Evolutionary conservation across 2,329 filamentous ascomycete species (phyloP).

Genomic region (Stachybotrys chlorohalonatus): DNA sequence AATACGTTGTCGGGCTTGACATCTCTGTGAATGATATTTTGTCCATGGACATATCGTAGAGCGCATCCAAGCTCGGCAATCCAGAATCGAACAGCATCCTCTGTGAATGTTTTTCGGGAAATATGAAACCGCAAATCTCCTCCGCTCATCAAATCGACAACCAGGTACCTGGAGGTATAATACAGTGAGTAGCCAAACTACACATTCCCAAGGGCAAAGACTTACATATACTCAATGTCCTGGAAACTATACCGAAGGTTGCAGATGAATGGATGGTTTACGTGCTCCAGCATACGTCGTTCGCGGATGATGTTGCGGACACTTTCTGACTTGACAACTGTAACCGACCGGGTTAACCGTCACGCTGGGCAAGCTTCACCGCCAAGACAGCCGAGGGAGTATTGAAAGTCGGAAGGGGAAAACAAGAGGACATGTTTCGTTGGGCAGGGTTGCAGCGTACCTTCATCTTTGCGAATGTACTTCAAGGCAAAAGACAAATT

Average conservation of each 20-base stretch:
- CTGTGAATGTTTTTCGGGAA: conserved; percentile 93
- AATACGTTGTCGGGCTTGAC: conserved; percentile 90
- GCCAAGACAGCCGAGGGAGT: no score
- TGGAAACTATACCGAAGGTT: conserved; percentile 99
- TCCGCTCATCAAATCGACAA: conserved; percentile 96
- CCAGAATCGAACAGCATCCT: conserved; percentile 96
- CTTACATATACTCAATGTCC: conserved; percentile 96
- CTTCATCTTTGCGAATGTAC: conserved; percentile 98
- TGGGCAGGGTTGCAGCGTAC: conserved; percentile 35
- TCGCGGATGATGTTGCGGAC: conserved; percentile 98
- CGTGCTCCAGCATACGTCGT: conserved; percentile 92
- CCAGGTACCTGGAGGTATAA: conserved; percentile 63
- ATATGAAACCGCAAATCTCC: conserved; percentile 97
- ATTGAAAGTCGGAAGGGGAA: no score
- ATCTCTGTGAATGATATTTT: conserved; percentile 85
- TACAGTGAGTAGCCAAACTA: not conserved
- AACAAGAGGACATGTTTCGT: no score
- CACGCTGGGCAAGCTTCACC: conserved; percentile 2
- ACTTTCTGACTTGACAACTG: conserved; percentile 94
- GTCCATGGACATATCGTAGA: conserved; percentile 73
- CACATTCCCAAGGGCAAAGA: not conserved
- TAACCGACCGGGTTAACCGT: conserved; percentile 7
- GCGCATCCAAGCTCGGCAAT: conserved; percentile 91
- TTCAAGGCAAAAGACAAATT: conserved; percentile 91
- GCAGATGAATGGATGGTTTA: conserved; percentile 96